Conservation (phyloP, 805 yeast species). For the Candida stauntonica region DNA sequence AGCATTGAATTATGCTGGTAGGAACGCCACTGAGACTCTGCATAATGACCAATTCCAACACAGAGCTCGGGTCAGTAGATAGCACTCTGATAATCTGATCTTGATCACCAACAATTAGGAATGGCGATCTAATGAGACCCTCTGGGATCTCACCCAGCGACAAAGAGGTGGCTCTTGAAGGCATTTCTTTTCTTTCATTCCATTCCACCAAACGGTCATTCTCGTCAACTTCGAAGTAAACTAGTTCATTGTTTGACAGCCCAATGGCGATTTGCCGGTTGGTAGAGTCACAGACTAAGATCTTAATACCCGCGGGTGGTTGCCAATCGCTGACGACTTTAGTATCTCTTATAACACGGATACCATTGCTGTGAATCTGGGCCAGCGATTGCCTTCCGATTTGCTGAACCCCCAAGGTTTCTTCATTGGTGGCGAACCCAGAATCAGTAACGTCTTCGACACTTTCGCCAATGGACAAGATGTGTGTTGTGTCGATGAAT, state of each 20-base stretch:
- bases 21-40: constrained; percentile 59
- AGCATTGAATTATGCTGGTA: constrained; percentile 33
- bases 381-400: constrained; percentile 59
- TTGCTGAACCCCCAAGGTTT: constrained; percentile 66
- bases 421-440: constrained; percentile 48
- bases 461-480: constrained; percentile 72
- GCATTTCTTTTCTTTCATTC: constrained; percentile 53
- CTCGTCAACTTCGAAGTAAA: constrained; percentile 76
- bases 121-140: constrained; percentile 46
- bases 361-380: constrained; percentile 70
- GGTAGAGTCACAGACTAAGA: constrained; percentile 59
- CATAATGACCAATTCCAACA: constrained; percentile 56
- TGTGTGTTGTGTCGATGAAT: constrained; percentile 61
- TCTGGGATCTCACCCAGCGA: constrained; percentile 44
- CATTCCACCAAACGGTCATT: constrained; percentile 68
- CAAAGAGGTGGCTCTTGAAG: constrained; percentile 43
- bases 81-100: constrained; percentile 68
- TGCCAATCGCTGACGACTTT: constrained; percentile 53
- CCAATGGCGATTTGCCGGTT: constrained; percentile 65
- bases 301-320: constrained; percentile 72
- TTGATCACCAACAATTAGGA: constrained; percentile 64
- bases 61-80: constrained; percentile 53
- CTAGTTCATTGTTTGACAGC: constrained; percentile 66
- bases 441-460: constrained; percentile 73
- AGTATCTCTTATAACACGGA: constrained; percentile 48